phyloP scores from a whole-genome alignment of 2,329 filamentous ascomycete genomes.

The Penicillium olsonii region DNA sequence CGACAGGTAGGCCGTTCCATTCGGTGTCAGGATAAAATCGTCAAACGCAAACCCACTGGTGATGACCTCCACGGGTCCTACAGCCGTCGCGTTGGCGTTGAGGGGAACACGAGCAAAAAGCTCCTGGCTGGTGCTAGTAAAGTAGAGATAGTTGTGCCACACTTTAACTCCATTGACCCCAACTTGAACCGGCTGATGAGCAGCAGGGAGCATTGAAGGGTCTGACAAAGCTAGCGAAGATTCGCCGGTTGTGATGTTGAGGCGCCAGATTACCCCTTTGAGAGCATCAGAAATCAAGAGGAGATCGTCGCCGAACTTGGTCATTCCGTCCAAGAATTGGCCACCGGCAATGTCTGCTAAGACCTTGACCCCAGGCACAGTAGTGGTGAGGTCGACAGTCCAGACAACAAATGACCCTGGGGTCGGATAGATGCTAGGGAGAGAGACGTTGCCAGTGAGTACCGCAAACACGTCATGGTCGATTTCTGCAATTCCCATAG shows the following conservation, averaged over 20 bases:
- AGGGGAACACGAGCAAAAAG: conserved; percentile 5
- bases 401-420: neutral
- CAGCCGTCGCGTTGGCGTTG: neutral
- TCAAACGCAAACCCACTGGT: conserved; percentile 2
- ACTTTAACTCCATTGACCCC: conserved; percentile 11
- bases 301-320: conserved; percentile 1
- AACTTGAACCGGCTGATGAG: neutral
- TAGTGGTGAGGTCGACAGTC: conserved; percentile 2
- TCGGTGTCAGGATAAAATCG: neutral
- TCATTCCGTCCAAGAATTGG: conserved; percentile 5
- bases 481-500: conserved; percentile 3
- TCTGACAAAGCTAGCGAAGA: neutral
- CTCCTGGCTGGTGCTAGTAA: conserved; percentile 2
- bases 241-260: conserved; percentile 3
- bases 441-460: neutral
- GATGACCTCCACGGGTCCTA: conserved; percentile 2
- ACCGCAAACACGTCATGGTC: neutral
- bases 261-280: conserved; percentile 12
- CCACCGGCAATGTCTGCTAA: neutral
- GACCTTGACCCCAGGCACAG: neutral
- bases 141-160: conserved; percentile 8
- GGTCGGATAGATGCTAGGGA: neutral
- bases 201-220: conserved; percentile 1
- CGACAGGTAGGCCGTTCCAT: conserved; percentile 9
- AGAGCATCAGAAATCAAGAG: conserved; percentile 7